These are phyloP conservation scores for Bacidia rubella DNA, from an alignment of 495 filamentous ascomycete species.

Conservation along the genomic window DNA sequence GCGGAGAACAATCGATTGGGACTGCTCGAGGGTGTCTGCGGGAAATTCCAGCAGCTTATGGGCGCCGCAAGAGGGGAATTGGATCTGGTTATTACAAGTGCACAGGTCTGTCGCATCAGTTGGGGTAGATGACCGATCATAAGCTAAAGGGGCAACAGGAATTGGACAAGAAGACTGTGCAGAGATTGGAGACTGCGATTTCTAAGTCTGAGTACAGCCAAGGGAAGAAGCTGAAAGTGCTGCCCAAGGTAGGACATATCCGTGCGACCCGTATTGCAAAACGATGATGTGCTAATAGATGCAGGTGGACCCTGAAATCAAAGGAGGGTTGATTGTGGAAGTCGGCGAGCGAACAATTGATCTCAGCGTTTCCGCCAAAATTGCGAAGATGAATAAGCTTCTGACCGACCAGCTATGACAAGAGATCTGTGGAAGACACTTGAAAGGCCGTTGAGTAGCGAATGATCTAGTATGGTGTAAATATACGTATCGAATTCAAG, in stretches of 20 bases:
- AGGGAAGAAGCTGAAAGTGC: slow-evolving; percentile 95
- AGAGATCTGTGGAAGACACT: neutral
- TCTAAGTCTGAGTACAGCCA: slow-evolving; percentile 78
- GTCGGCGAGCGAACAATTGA: slow-evolving; percentile 97
- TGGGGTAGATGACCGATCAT: neutral
- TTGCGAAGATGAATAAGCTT: slow-evolving; percentile 98
- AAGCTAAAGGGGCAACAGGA: slow-evolving; percentile 48
- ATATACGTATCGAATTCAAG: too few relatives aligned
- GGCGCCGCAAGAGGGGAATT: slow-evolving; percentile 82
- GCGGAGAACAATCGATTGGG: slow-evolving; percentile 93
- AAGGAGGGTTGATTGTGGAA: slow-evolving; percentile 89
- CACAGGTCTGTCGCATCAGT: slow-evolving; percentile 52
- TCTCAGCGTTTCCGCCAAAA: slow-evolving; percentile 85
- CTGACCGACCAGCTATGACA: slow-evolving; percentile 88
- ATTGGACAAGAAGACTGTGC: slow-evolving; percentile 74
- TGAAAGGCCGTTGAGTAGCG: neutral
- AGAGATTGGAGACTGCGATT: slow-evolving; percentile 74
- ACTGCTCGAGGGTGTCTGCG: slow-evolving; percentile 63
- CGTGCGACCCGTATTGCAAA: neutral
- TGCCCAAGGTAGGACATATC: slow-evolving; percentile 52
- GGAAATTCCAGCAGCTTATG: slow-evolving; percentile 81
- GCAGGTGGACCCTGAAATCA: slow-evolving; percentile 84
- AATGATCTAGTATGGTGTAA: neutral
- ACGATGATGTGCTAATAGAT: slow-evolving; percentile 4
- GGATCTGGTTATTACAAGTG: slow-evolving; percentile 78